Base-by-base conservation (phyloP, 768 basidiomycete species). In the Psilocybe cubensis region DNA sequence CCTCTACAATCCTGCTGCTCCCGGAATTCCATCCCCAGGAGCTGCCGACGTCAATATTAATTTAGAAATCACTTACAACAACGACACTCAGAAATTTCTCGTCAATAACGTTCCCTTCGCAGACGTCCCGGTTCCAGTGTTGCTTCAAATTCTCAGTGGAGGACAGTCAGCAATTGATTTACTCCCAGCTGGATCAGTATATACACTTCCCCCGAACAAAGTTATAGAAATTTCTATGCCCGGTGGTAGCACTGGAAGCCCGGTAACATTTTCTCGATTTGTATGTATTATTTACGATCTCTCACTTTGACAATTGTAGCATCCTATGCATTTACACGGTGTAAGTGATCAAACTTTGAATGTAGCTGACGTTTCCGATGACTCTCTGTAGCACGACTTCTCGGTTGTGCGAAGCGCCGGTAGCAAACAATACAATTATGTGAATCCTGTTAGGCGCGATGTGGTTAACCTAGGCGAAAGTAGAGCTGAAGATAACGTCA, bases 171-270 rank as follows among this genome's bases (percentile, higher is more conserved):
- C 80, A 0, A 64, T 69, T 14, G 67, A 69, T 17, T 65, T 83
- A 21, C 71, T 76, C 3, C 71, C 76, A 1, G 47, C 70, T 7
- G 79, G 78, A 7, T 71, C 74, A n/a, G 75, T 83, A 9, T 82
- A 79, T 54, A 62, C 63, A 18, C 52, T 77, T 17, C 73, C 79
- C 0, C 61, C 66, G 4, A 79, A 82, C 60, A 72, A 79, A 41
- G 71, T 78, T 33, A 73, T 84, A 56, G 82, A 84, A 53, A 49
- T 85, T 2, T 74, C 72, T n/a, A 72, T 83, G 57, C 76, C 79
- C 11, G 76, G 75, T 53, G 76, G 74, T 4, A 61, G 69, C 1
- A 50, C 64, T 38, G 72, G 72, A 43, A 66, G 66, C 23, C 76
- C 76, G 3, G 75, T 76, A 62, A 61, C 74, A 60, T 14, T 9